Conservation (phyloP, 2,329 filamentous ascomycete species). For the Aspergillus quadricinctus region DNA sequence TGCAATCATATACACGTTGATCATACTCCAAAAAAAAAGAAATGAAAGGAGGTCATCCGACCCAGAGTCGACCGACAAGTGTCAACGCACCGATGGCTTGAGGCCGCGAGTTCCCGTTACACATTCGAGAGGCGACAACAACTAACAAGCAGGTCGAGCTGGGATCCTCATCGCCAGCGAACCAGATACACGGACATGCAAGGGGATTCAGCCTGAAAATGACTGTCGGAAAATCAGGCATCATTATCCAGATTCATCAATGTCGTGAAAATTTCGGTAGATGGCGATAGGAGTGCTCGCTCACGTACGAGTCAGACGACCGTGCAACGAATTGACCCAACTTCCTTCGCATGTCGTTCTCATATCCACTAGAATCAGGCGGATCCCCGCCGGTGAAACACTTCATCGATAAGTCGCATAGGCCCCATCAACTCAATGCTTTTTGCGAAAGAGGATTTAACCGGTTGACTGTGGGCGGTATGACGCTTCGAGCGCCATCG, state of each 20-base stretch:
- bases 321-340: neutral
- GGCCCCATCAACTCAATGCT: conserved; percentile 61
- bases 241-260: neutral
- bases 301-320: neutral
- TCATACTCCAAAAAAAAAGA: conserved; percentile 7
- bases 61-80: neutral
- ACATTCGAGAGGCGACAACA: neutral
- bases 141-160: neutral
- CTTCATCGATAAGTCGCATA: conserved; percentile 59
- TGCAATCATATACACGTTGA: conserved; percentile 11
- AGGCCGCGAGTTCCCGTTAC: conserved; percentile 1
- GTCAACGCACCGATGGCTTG: conserved; percentile 1
- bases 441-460: conserved; percentile 48
- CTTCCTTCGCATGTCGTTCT: neutral
- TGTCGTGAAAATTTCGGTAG: neutral
- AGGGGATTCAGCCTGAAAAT: conserved; percentile 4
- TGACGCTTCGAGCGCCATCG: conserved; percentile 61
- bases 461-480: conserved; percentile 51
- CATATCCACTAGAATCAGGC: conserved; percentile 15
- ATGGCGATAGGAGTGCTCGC: neutral
- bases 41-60: neutral
- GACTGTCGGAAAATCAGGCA: conserved; percentile 3
- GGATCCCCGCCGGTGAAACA: conserved; percentile 53
- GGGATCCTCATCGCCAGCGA: neutral
- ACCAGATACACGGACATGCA: conserved; percentile 2